These are phyloP conservation scores for Fusarium graminum DNA, from an alignment of 2,329 filamentous ascomycete genomes.

Conservation along the genomic window DNA sequence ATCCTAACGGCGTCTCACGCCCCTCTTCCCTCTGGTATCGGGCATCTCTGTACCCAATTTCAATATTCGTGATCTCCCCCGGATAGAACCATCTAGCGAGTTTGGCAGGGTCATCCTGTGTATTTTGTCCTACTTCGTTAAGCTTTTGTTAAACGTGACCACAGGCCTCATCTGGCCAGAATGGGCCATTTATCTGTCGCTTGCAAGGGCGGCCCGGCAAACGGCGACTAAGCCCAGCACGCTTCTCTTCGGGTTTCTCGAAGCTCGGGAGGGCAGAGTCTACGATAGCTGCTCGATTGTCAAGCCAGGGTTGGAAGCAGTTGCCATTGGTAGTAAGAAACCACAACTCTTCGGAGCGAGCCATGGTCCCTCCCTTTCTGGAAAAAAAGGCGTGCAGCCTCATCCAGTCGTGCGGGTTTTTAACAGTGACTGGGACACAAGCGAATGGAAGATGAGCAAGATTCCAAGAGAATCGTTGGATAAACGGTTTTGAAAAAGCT, in stretches of 20 bases:
- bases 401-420: constrained; percentile 31
- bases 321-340: not conserved
- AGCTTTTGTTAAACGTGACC: constrained; percentile 33
- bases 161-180: constrained; percentile 20
- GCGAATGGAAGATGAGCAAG: constrained; percentile 33
- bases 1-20: constrained; percentile 23
- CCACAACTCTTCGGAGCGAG: constrained; percentile 1
- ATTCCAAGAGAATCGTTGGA: constrained; percentile 44
- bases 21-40: constrained; percentile 21
- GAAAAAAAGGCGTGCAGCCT: constrained; percentile 32
- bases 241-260: constrained; percentile 37
- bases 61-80: constrained; percentile 10
- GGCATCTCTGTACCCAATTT: constrained; percentile 31
- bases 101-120: constrained; percentile 23
- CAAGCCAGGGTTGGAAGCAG: not conserved
- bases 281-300: constrained; percentile 1
- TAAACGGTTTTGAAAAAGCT: constrained; percentile 41
- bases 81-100: constrained; percentile 21
- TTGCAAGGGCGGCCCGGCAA: constrained; percentile 17
- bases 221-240: constrained; percentile 24
- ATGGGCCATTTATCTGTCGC: constrained; percentile 26
- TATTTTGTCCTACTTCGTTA: constrained; percentile 31
- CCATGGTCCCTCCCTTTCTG: constrained; percentile 9
- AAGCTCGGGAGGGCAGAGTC: constrained; percentile 16
- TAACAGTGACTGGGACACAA: constrained; percentile 37